These are phyloP conservation scores for Phytophthora tentaculata DNA, from an alignment of 352 stramenopile genomes.

Conservation along the genomic window DNA sequence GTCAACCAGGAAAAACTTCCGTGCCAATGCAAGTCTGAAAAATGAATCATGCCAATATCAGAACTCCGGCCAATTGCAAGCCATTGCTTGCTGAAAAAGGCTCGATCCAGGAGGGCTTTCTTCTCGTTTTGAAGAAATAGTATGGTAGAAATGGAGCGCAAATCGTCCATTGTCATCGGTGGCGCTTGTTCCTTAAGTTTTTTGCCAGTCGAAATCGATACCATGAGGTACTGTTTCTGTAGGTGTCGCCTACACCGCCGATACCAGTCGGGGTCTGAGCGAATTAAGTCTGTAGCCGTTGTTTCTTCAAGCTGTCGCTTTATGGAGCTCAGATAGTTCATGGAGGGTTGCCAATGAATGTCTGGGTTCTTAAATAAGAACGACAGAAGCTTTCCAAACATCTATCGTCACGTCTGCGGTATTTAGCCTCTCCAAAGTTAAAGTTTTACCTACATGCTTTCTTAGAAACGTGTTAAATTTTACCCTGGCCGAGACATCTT, in stretches of 20 bases:
- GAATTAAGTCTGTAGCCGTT: not conserved
- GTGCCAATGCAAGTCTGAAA: slow-evolving; percentile 16
- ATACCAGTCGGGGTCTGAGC: not conserved
- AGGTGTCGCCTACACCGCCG: slow-evolving; percentile 7
- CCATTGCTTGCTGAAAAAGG: slow-evolving; percentile 13
- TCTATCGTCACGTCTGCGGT: not conserved
- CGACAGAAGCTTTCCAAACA: not conserved
- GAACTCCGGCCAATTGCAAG: slow-evolving; percentile 10
- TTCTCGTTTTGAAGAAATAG: slow-evolving; percentile 14
- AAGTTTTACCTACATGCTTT: not conserved
- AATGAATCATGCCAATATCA: slow-evolving; percentile 12
- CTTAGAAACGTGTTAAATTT: not conserved
- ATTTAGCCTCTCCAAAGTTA: not conserved
- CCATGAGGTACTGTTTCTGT: slow-evolving; percentile 2
- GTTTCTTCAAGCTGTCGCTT: slow-evolving; percentile 1
- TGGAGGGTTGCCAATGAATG: slow-evolving; percentile 7
- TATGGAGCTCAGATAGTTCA: slow-evolving; percentile 20
- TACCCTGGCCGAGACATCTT: not conserved
- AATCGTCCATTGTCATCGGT: no score
- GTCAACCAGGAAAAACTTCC: no score
- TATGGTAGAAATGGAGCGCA: no score
- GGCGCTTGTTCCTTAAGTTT: slow-evolving; percentile 15
- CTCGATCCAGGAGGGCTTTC: slow-evolving; percentile 11
- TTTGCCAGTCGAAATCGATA: slow-evolving; percentile 1
- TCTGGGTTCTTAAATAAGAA: not conserved